Percentiles rank a stretch among this genome's conserved stretches.
phyloP scores from a whole-genome alignment of 371 early-diverging fungal species.

The Mortierella sp. region DNA sequence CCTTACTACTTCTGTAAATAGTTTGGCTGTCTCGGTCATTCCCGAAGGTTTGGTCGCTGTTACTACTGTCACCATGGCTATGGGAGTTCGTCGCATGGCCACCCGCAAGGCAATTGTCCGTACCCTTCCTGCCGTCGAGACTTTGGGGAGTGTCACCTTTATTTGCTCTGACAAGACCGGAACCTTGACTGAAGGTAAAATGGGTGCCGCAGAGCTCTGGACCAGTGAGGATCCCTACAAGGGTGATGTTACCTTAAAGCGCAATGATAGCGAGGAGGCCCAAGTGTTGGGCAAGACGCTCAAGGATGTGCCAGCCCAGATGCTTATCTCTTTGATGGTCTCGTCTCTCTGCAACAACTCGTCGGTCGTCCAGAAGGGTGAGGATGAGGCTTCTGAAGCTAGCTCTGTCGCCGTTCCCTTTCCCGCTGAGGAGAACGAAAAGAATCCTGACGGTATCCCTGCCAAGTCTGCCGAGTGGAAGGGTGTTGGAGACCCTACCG shows the following conservation, averaged over 20 bases:
- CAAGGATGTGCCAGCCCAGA: slow-evolving; percentile 34
- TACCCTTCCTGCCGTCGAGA: slow-evolving; percentile 91
- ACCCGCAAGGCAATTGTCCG: slow-evolving; percentile 85
- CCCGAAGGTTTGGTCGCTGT: slow-evolving; percentile 96
- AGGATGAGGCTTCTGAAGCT: slow-evolving; percentile 7
- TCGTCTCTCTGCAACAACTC: slow-evolving; percentile 80
- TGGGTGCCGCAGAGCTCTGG: slow-evolving; percentile 82
- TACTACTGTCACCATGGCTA: slow-evolving; percentile 86
- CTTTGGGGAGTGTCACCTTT: slow-evolving; percentile 91
- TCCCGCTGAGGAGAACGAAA: not conserved
- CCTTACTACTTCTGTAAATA: slow-evolving; percentile 58
- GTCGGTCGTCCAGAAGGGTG: slow-evolving; percentile 56
- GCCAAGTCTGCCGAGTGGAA: slow-evolving; percentile 57
- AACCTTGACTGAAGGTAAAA: slow-evolving; percentile 95
- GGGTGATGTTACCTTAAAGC: slow-evolving; percentile 68
- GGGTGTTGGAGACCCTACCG: slow-evolving; percentile 70
- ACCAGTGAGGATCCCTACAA: slow-evolving; percentile 75
- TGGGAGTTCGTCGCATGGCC: slow-evolving; percentile 92
- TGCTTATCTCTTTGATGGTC: slow-evolving; percentile 43
- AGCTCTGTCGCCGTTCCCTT: not conserved
- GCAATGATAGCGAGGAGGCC: slow-evolving; percentile 29
- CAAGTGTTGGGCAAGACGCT: slow-evolving; percentile 27
- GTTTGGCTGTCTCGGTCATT: slow-evolving; percentile 87
- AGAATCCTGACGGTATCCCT: not conserved
- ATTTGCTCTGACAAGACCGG: slow-evolving; percentile 98